Base-by-base conservation (phyloP, 2,329 filamentous ascomycete genomes). In the Penicillium italicum region DNA sequence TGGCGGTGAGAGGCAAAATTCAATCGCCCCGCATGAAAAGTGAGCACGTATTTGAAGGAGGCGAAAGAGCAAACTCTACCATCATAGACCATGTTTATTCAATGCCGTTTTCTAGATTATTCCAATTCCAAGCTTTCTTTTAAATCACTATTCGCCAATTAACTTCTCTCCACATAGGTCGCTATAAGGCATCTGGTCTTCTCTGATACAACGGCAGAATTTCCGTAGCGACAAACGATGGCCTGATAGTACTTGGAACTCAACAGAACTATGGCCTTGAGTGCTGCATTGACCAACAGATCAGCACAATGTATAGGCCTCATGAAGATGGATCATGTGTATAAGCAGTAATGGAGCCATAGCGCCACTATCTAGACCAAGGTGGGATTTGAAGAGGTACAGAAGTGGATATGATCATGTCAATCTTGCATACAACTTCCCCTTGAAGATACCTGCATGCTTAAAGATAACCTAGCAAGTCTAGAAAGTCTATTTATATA, bases 1-100 rank as follows among this genome's bases (percentile, higher is more conserved):
- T 53, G 44, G 51, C 51, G 51, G 51, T 53, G 51, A 53, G 37
- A 51, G 49, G 40, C 49, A 26, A 53, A 42, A 24, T 26, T 43
- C 22, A 43, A 43, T 50, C 37, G 48, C 47, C 47, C 47, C 47
- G 48, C 48, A 43, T 50, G 26, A 33, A 43, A 22, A 1, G 6
- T 20, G 24, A 40, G 46, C 24, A 47, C 31, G 31, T 22, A 7
- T 49, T 47, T 10, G 1, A 26, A n/a, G 43, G 48, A 18, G 37
- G 37, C 48, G 30, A 50, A 33, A 8, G 14, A 33, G 28, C 28
- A 44, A 31, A 33, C 43, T 33, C 43, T 45, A 22, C 42, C 42
- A 7, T 43, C 7, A 31, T 44, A 12, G 30, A 24, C 20, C 43
- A 33, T 2, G 7, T 11, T 45, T 1, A 4, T 45, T 26, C 22